phyloP scores from a whole-genome alignment of 1,284 basidiomycete genomes.

The Athelia sp. region DNA sequence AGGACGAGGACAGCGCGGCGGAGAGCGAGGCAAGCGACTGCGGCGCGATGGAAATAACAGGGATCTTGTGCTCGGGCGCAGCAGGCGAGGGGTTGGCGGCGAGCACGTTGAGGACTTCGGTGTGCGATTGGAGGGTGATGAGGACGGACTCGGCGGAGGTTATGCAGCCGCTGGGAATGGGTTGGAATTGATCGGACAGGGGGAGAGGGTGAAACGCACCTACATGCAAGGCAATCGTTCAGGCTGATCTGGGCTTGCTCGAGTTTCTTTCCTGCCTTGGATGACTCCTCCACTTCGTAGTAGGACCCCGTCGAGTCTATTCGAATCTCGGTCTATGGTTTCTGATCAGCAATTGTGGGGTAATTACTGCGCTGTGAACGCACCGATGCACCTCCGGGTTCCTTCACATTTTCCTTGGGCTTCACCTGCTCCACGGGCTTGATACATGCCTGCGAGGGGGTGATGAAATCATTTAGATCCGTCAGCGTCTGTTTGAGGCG shows the following conservation, averaged over 20 bases:
- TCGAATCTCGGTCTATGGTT: conserved; percentile 78
- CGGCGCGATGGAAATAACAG: conserved; percentile 86
- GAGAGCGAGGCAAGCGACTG: conserved; percentile 90
- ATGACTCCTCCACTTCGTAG: conserved; percentile 58
- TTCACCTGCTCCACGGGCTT: conserved; percentile 84
- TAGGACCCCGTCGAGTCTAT: conserved; percentile 80
- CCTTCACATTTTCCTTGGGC: conserved; percentile 32
- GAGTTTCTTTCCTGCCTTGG: conserved; percentile 52
- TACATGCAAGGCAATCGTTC: conserved; percentile 93
- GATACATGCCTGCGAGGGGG: conserved; percentile 96
- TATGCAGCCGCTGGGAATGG: conserved; percentile 79
- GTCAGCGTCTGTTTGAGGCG: conserved; percentile 63
- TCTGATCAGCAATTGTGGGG: background rate
- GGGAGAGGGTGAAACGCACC: conserved; percentile 46
- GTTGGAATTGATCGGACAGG: conserved; percentile 6
- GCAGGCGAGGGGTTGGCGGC: conserved; percentile 43
- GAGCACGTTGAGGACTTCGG: conserved; percentile 82
- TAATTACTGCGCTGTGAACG: conserved; percentile 16
- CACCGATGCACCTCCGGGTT: conserved; percentile 58
- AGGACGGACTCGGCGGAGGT: conserved; percentile 97
- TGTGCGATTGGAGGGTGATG: conserved; percentile 95
- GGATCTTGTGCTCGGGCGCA: conserved; percentile 43
- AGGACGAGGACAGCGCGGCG: conserved; percentile 55
- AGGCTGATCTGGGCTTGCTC: conserved; percentile 91
- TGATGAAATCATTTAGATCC: conserved; percentile 97